phyloP scores from a whole-genome alignment of 371 early-diverging fungal genomes.

The Mucor irregularis region DNA sequence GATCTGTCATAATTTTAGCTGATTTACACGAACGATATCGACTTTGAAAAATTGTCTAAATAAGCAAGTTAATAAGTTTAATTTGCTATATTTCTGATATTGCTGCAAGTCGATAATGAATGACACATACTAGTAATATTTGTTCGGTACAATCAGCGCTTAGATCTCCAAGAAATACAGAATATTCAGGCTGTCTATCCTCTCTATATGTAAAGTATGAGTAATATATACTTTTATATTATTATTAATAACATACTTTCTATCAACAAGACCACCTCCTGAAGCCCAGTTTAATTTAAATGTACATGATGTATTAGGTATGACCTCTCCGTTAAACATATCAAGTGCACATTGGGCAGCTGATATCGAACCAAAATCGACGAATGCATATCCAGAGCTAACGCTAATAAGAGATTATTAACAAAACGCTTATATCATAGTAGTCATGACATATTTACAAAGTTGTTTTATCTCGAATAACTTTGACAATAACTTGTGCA shows the following conservation, averaged over 20 bases:
- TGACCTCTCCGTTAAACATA: conserved; percentile 67
- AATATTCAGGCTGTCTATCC: conserved; percentile 62
- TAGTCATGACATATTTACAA: conserved; percentile 41
- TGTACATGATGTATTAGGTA: conserved; percentile 73
- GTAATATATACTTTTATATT: neutral
- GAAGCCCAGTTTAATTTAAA: conserved; percentile 91
- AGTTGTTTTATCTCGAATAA: conserved; percentile 79
- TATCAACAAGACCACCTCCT: conserved; percentile 56
- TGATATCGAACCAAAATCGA: conserved; percentile 60
- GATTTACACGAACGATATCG: conserved; percentile 68
- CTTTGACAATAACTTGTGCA: conserved; percentile 74
- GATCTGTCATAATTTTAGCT: conserved; percentile 80
- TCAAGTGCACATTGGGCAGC: conserved; percentile 65
- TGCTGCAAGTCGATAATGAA: neutral
- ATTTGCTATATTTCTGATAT: conserved; percentile 2
- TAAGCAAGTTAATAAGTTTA: neutral
- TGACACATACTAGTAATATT: conserved; percentile 59
- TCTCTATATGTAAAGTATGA: conserved; percentile 18
- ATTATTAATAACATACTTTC: conserved; percentile 16
- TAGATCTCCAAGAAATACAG: conserved; percentile 84
- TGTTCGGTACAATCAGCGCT: conserved; percentile 66
- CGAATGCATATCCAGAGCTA: conserved; percentile 72
- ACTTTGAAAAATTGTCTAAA: conserved; percentile 46
- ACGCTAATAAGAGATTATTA: conserved; percentile 2
- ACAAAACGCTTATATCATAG: neutral